Conservation (phyloP, 2,329 filamentous ascomycete species). For the Epichloe hybrida region DNA sequence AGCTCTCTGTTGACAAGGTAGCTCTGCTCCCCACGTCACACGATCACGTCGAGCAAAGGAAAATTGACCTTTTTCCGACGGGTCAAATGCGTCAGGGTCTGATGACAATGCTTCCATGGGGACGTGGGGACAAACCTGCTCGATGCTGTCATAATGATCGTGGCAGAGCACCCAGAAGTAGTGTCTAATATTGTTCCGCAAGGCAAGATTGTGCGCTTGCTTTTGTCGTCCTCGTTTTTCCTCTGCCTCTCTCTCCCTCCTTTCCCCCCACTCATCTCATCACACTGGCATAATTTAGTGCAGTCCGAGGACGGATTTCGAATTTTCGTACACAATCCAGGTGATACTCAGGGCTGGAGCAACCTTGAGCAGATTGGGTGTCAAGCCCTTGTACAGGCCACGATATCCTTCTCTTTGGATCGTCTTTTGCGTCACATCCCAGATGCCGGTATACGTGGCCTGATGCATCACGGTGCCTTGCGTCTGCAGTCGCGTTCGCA, state of each 20-base stretch:
- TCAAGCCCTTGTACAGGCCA: constrained; percentile 88
- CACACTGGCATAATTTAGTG: constrained; percentile 16
- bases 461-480: constrained; percentile 90
- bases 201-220: too few relatives aligned
- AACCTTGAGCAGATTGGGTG: constrained; percentile 91
- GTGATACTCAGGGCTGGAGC: constrained; percentile 92
- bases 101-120: not conserved
- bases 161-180: too few relatives aligned
- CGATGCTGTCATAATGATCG: too few relatives aligned
- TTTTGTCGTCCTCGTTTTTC: too few relatives aligned
- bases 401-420: constrained; percentile 68
- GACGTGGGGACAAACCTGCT: too few relatives aligned
- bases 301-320: constrained; percentile 56
- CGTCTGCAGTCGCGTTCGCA: constrained; percentile 82
- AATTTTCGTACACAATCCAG: constrained; percentile 86
- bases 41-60: too few relatives aligned
- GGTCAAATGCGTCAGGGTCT: too few relatives aligned
- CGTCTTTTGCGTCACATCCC: constrained; percentile 78
- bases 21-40: not conserved
- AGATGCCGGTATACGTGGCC: constrained; percentile 78
- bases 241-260: too few relatives aligned
- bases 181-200: too few relatives aligned
- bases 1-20: not conserved
- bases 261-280: not conserved
- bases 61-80: not conserved